Evolutionary conservation across 73 alveolate genomes (phyloP).

Genomic region (Stentor coeruleus): DNA sequence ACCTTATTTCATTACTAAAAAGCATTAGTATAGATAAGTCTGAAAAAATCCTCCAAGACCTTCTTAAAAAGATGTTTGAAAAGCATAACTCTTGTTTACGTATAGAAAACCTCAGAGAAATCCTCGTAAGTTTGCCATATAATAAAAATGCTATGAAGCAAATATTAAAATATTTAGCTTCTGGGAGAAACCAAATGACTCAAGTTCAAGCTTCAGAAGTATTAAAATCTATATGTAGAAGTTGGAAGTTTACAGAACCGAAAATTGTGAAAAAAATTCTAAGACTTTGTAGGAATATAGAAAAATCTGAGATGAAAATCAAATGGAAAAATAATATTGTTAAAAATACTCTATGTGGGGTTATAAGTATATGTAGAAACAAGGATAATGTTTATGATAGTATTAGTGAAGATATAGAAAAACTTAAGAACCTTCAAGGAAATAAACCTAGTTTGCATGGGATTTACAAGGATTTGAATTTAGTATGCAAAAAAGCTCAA

Average conservation of each 20-base stretch:
- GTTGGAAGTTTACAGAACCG: neutral
- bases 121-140: too few relatives aligned
- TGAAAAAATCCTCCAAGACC: neutral
- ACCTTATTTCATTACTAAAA: neutral
- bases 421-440: too few relatives aligned
- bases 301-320: neutral
- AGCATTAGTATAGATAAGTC: neutral
- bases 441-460: neutral
- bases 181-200: neutral
- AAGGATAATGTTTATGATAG: neutral
- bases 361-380: too few relatives aligned
- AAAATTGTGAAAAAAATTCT: neutral
- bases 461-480: too few relatives aligned
- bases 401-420: neutral
- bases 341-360: neutral
- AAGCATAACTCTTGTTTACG: neutral
- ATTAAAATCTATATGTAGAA: too few relatives aligned
- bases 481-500: too few relatives aligned
- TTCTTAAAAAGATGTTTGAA: neutral
- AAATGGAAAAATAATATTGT: neutral
- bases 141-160: too few relatives aligned
- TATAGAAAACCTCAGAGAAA: neutral
- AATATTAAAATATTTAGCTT: neutral
- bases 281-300: neutral
- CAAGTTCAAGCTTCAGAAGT: neutral